These are phyloP conservation scores for Jamesozyma lodderae DNA, from an alignment of 805 yeast species.

Conservation along the genomic window DNA sequence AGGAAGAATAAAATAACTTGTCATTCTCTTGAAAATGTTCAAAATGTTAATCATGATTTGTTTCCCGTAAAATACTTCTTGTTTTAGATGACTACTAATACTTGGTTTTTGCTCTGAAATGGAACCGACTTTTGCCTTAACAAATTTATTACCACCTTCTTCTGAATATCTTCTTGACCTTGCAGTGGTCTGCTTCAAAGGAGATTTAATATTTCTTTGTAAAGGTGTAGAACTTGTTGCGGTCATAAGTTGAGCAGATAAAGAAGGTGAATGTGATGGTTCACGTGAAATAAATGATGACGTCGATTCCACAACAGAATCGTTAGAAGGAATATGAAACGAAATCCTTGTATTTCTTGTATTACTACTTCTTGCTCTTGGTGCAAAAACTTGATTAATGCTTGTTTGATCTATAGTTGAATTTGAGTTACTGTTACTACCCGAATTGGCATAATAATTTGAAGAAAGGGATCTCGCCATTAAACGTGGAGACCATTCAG, in stretches of 20 bases:
- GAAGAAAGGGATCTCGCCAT: constrained; percentile 8
- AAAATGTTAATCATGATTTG: constrained; percentile 25
- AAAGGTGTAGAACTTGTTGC: constrained; percentile 11
- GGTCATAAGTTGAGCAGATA: constrained; percentile 9
- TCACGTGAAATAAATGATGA: constrained; percentile 1
- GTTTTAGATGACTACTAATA: not conserved
- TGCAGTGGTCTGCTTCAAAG: constrained; percentile 6
- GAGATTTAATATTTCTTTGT: constrained; percentile 9
- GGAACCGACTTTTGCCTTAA: not conserved
- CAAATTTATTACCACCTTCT: constrained; percentile 6
- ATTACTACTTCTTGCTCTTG: constrained; percentile 9
- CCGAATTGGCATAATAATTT: not conserved
- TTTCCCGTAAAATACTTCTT: constrained; percentile 13
- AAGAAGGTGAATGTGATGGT: constrained; percentile 3
- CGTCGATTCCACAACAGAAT: not conserved
- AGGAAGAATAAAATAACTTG: constrained; percentile 21
- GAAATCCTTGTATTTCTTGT: constrained; percentile 3
- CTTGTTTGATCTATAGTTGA: not conserved
- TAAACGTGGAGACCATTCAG: constrained; percentile 5
- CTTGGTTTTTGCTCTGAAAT: constrained; percentile 1
- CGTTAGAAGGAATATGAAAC: not conserved
- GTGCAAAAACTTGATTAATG: constrained; percentile 3
- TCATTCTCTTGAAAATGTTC: constrained; percentile 24
- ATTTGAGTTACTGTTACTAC: not conserved
- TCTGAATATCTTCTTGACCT: constrained; percentile 16